phyloP scores from a whole-genome alignment of 768 basidiomycete genomes.

The Termitomyces heimii region DNA sequence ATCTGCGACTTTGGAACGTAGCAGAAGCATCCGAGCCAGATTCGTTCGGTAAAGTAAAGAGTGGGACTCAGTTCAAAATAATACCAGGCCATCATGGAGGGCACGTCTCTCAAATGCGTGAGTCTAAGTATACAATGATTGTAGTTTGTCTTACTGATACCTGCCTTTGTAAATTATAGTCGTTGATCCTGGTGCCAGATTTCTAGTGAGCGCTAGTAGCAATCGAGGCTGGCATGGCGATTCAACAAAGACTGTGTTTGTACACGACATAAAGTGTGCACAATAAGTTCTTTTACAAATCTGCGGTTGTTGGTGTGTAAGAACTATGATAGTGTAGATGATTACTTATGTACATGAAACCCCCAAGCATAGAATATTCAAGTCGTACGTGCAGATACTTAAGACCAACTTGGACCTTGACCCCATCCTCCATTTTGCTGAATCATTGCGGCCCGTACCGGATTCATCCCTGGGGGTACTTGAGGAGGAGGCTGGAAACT shows the following conservation, averaged over 20 bases:
- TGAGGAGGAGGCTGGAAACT: slow-evolving; percentile 32
- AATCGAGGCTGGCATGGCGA: slow-evolving; percentile 94
- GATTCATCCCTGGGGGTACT: slow-evolving; percentile 58
- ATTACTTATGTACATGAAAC: slow-evolving; percentile 6
- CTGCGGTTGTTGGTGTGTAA: background rate
- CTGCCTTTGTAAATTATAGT: slow-evolving; percentile 39
- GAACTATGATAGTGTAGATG: background rate
- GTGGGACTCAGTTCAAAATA: slow-evolving; percentile 87
- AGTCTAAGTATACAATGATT: slow-evolving; percentile 24
- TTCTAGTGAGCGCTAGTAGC: slow-evolving; percentile 88
- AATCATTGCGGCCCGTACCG: slow-evolving; percentile 60
- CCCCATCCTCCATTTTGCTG: slow-evolving; percentile 32
- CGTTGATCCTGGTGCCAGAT: slow-evolving; percentile 77
- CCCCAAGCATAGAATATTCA: background rate
- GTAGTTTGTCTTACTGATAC: slow-evolving; percentile 4
- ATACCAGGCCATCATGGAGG: slow-evolving; percentile 96
- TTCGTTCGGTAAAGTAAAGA: slow-evolving; percentile 50
- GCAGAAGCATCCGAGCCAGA: slow-evolving; percentile 70
- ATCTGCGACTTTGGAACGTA: slow-evolving; percentile 91
- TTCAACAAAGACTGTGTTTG: slow-evolving; percentile 82
- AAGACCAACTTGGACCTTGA: slow-evolving; percentile 15
- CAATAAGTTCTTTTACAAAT: background rate
- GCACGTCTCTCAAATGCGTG: slow-evolving; percentile 88
- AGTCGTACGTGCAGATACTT: background rate
- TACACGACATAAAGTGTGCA: slow-evolving; percentile 72